A percentile compares a stretch with the other conserved stretches of the same genome.
Evolutionary conservation across 2,329 filamentous ascomycete species (phyloP).

Genomic region (Diplodia mutila): DNA sequence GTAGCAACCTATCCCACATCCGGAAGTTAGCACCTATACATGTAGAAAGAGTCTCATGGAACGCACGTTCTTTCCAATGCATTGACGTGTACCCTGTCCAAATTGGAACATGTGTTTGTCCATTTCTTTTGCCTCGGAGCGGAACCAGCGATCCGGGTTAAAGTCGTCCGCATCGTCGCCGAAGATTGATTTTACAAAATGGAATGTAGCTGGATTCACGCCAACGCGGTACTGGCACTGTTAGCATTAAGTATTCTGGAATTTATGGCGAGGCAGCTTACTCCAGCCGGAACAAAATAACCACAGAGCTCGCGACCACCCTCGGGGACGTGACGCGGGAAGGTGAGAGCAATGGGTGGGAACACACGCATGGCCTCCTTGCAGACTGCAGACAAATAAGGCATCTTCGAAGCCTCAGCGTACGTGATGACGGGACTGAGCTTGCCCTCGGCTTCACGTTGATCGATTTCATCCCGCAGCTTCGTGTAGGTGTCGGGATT

Average conservation of each 20-base stretch:
- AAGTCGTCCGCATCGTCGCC: slow-evolving; percentile 52
- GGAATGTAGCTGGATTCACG: slow-evolving; percentile 43
- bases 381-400: slow-evolving; percentile 40
- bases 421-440: slow-evolving; percentile 32
- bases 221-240: slow-evolving; percentile 33
- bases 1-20: slow-evolving; percentile 23
- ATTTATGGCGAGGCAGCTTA: slow-evolving; percentile 22
- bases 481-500: slow-evolving; percentile 35
- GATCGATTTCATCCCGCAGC: slow-evolving; percentile 31
- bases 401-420: slow-evolving; percentile 30
- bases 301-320: slow-evolving; percentile 30
- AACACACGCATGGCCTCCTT: slow-evolving; percentile 33
- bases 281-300: slow-evolving; percentile 40
- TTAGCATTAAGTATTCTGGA: background rate
- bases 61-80: slow-evolving; percentile 31
- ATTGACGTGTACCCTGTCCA: slow-evolving; percentile 32
- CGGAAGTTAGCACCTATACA: background rate
- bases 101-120: slow-evolving; percentile 31
- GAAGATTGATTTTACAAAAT: slow-evolving; percentile 48
- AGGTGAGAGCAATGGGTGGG: slow-evolving; percentile 32
- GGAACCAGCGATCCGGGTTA: slow-evolving; percentile 55
- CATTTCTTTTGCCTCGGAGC: slow-evolving; percentile 29
- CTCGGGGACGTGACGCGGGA: slow-evolving; percentile 35
- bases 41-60: background rate
- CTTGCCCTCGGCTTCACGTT: background rate